phyloP scores from a whole-genome alignment of 768 basidiomycete species.

The Pisolithus orientalis region DNA sequence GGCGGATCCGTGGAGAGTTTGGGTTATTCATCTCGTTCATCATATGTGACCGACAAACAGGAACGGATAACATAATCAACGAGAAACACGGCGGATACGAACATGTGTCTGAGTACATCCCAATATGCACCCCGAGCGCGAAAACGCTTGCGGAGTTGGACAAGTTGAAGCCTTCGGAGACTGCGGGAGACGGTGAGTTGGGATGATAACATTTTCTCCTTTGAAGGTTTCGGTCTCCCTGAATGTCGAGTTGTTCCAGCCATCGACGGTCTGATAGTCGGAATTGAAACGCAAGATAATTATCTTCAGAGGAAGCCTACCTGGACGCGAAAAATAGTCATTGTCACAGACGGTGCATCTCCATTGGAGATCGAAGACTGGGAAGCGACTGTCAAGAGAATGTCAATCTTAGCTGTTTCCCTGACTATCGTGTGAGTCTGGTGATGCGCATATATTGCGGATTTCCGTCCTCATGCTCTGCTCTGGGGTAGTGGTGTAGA shows the following conservation, averaged over 20 bases:
- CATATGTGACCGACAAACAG: slow-evolving; percentile 26
- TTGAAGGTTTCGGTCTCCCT: not conserved
- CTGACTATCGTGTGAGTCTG: slow-evolving; percentile 66
- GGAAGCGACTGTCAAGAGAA: slow-evolving; percentile 59
- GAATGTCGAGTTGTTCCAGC: slow-evolving; percentile 35
- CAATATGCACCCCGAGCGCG: slow-evolving; percentile 60
- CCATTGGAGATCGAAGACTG: slow-evolving; percentile 71
- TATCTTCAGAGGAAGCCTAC: slow-evolving; percentile 67
- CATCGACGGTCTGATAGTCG: slow-evolving; percentile 84
- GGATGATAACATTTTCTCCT: not conserved
- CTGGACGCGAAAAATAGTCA: slow-evolving; percentile 79
- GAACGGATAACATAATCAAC: slow-evolving; percentile 61
- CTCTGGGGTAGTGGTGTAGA: slow-evolving; percentile 61
- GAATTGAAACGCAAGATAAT: slow-evolving; percentile 66
- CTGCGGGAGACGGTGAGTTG: slow-evolving; percentile 59
- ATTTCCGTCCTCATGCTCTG: slow-evolving; percentile 4
- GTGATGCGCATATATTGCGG: not conserved
- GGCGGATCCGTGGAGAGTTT: too few species aligned
- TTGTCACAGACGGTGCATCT: slow-evolving; percentile 83
- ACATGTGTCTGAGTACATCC: slow-evolving; percentile 63
- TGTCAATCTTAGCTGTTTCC: slow-evolving; percentile 51
- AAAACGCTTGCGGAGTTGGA: slow-evolving; percentile 62
- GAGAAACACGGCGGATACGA: slow-evolving; percentile 64
- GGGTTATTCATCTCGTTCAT: not conserved
- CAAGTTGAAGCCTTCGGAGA: slow-evolving; percentile 47